Evolutionary conservation across 345 rosid species (phyloP), one percentile per base, ranked within the genome.

Genomic region (Eucalyptus viminalis): DNA sequence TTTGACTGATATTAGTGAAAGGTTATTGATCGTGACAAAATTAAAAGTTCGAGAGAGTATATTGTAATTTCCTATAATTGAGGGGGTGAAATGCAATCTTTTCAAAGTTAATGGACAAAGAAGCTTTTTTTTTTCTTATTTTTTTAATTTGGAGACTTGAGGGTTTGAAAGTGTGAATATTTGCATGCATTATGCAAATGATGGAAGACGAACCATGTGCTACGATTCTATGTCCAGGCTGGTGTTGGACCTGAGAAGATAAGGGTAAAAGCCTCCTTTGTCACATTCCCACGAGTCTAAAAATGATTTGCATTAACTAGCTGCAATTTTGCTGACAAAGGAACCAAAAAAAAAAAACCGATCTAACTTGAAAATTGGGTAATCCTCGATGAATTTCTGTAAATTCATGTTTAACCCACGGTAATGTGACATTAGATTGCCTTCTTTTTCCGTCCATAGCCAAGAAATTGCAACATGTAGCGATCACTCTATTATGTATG

Each of bases 141-240:
- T 24, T 56, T 37, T 76, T 37, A 76, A 37, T 76, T 37, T 37
- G 83, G 83, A 37, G 83, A 76, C 24, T 19, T 37, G 47, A 37
- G 83, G 83, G 7, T 37, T 76, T 37, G 83, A 76, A 13, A 37
- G 83, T 37, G 40, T 40, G 47, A 40, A 76, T 76, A 40, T 34
- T 17, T 40, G 85, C 47, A 76, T 76, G 47, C 47, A 40, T 76
- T 6, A 40, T 37, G 47, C 83, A 37, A 76, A 37, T 21, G 85
- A 76, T 76, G 85, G 47, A 76, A 22, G 85, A 22, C 43, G 29
- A 76, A 43, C 76, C 88, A 87, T 87, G 88, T 87, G 80, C 88
- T 88, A 87, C 89, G 88, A 86, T 91, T 85, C 87, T 58, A 44
- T 69, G 89, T 47, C 56, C 29, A 89, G 90, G 87, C 92, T 87